phyloP scores from a whole-genome alignment of 257 asterid species.

The Ligustrum vulgare region DNA sequence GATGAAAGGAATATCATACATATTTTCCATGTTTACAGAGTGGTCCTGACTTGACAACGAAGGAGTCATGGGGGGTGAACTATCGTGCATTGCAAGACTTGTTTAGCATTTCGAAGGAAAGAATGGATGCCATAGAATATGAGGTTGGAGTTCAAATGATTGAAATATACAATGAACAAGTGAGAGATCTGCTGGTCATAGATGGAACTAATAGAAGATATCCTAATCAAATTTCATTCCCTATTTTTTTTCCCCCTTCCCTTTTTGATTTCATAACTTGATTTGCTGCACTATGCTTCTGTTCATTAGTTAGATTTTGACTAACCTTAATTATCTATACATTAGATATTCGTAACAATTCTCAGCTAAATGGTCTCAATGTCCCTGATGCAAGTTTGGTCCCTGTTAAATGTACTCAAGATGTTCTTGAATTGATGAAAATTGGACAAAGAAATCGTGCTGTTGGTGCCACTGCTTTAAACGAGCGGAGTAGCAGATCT shows the following conservation, averaged over 20 bases:
- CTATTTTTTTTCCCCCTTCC: background rate
- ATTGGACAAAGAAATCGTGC: slow-evolving; percentile 82
- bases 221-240: slow-evolving; percentile 45
- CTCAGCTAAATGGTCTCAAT: slow-evolving; percentile 88
- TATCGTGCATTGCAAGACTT: slow-evolving; percentile 80
- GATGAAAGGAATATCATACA: background rate
- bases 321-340: slow-evolving; percentile 58
- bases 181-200: slow-evolving; percentile 82
- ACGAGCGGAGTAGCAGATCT: slow-evolving; percentile 85
- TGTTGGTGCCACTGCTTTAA: slow-evolving; percentile 88
- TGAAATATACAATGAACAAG: slow-evolving; percentile 94
- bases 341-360: slow-evolving; percentile 82
- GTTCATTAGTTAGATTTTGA: background rate
- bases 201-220: slow-evolving; percentile 74
- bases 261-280: background rate
- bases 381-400: slow-evolving; percentile 86
- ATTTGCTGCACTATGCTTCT: background rate
- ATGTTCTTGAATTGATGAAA: slow-evolving; percentile 88
- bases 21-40: slow-evolving; percentile 49
- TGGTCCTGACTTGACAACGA: slow-evolving; percentile 85
- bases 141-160: slow-evolving; percentile 93
- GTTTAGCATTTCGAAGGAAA: slow-evolving; percentile 59
- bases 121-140: slow-evolving; percentile 62
- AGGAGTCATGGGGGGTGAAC: slow-evolving; percentile 89
- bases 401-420: slow-evolving; percentile 77